Evolutionary conservation across 768 basidiomycete genomes (phyloP), one percentile per base, ranked within the genome.

Genomic region (Boletus reticuloceps): DNA sequence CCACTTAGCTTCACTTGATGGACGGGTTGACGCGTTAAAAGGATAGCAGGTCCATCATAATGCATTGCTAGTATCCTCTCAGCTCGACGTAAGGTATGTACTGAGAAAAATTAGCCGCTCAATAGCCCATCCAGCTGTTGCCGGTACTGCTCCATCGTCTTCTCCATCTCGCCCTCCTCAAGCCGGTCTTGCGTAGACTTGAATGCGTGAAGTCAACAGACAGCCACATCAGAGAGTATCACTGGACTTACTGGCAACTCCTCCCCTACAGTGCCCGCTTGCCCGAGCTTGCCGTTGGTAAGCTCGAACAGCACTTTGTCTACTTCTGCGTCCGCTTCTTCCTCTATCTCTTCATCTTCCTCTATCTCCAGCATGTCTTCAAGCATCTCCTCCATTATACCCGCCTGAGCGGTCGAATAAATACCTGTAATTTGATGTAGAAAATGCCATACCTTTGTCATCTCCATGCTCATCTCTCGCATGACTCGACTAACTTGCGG

Each of bases 381-480:
- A 50, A 99, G 74, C 97, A 98, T 98, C 70, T 99, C 97, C 63
- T 94, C 91, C 84, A 98, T 86, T 58, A 99, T 91, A 3, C 97
- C 97, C 34, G 94, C 94, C 95, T 98, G 41, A 13, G n/a, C 5
- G 51, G 20, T 19, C 25, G 14, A 54, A 32, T 66, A 31, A 68
- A 41, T 6, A 40, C 34, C 19, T 36, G 29, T 38, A 36, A 34
- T 10, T 32, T 43, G 39, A 47, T 17, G 36, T n/a, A 44, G n/a
- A 46, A 46, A 39, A 10, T 13, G 38, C 51, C 77, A 39, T 61
- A 89, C 96, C 83, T 98, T 98, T 58, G 91, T 98, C 97, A 98
- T 98, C 73, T 99, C 97, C 88, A 95, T 93, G 63, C 89, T 93
- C 94, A 99, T 95, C 66, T 97, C 90, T 36, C 94, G 83, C 97